Conservation (phyloP, 2,329 filamentous ascomycete species). For the Cladosporium sp. region DNA sequence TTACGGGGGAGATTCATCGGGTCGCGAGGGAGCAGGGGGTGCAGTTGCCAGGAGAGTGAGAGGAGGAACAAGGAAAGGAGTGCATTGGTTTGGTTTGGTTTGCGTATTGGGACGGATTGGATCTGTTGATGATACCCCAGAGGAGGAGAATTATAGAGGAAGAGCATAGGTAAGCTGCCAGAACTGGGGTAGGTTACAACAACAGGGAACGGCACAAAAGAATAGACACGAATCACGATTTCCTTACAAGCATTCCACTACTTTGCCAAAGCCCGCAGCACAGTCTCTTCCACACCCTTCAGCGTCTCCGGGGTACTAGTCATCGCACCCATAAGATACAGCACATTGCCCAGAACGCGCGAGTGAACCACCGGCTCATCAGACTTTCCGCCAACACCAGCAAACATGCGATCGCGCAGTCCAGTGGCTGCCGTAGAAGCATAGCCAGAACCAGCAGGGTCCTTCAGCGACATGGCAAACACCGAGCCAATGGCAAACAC, state of each 20-base stretch:
- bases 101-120: conserved; percentile 1
- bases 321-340: conserved; percentile 63
- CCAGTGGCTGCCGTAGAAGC: conserved; percentile 58
- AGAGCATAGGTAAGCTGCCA: background rate
- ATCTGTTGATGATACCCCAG: conserved; percentile 13
- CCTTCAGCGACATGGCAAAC: conserved; percentile 63
- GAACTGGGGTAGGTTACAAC: background rate
- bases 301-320: conserved; percentile 50
- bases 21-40: conserved; percentile 55
- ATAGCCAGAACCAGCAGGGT: conserved; percentile 55
- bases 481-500: conserved; percentile 76
- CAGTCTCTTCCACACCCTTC: conserved; percentile 43
- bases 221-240: background rate
- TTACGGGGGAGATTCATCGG: conserved; percentile 56
- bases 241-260: background rate
- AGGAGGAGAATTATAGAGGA: background rate
- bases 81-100: conserved; percentile 5
- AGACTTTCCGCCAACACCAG: conserved; percentile 31
- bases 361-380: conserved; percentile 55
- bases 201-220: background rate
- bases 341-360: conserved; percentile 61
- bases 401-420: conserved; percentile 54
- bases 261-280: conserved; percentile 38
- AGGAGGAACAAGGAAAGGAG: background rate
- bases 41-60: conserved; percentile 27